Evolutionary conservation across 2,329 filamentous ascomycete species (phyloP).

Genomic region (Monosporascus sp.): DNA sequence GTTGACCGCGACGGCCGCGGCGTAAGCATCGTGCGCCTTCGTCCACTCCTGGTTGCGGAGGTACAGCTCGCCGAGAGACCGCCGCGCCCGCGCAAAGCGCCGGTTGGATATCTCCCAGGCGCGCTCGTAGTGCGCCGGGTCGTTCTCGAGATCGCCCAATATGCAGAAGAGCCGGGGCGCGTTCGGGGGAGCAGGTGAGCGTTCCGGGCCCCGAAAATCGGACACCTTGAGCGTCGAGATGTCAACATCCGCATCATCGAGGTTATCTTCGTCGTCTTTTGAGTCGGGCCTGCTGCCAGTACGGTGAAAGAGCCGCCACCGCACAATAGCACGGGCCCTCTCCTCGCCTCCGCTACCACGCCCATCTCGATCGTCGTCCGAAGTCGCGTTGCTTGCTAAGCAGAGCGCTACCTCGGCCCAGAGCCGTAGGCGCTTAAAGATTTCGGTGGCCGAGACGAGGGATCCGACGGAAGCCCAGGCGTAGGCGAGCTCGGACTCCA

Average conservation of each 20-base stretch:
- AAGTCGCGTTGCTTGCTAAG: conserved; percentile 58
- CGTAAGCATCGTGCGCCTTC: conserved; percentile 73
- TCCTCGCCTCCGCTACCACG: conserved; percentile 62
- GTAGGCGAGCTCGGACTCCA: conserved; percentile 87
- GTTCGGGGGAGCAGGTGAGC: conserved; percentile 68
- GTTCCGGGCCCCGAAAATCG: conserved; percentile 58
- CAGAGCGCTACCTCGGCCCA: conserved; percentile 96
- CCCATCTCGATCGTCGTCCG: conserved; percentile 54
- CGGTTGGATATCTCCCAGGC: conserved; percentile 82
- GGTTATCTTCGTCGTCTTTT: conserved; percentile 25
- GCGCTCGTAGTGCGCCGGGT: conserved; percentile 70
- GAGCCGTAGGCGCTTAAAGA: conserved; percentile 87
- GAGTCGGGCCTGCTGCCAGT: conserved; percentile 33
- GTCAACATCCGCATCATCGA: conserved; percentile 52
- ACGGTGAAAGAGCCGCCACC: conserved; percentile 72
- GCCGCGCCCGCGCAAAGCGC: conserved; percentile 81
- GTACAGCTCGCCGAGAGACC: conserved; percentile 77
- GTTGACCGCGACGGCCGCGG: conserved; percentile 71
- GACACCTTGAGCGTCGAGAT: conserved; percentile 50
- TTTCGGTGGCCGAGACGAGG: conserved; percentile 83
- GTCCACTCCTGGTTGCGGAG: conserved; percentile 61
- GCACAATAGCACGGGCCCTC: conserved; percentile 72
- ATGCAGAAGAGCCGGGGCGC: conserved; percentile 90
- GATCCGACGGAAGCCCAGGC: conserved; percentile 91
- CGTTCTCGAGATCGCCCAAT: conserved; percentile 78